A percentile compares a stretch with the other conserved stretches of the same genome.
These are phyloP conservation scores for Claviceps monticola DNA, from an alignment of 2,329 filamentous ascomycete genomes.

Conservation along the genomic window DNA sequence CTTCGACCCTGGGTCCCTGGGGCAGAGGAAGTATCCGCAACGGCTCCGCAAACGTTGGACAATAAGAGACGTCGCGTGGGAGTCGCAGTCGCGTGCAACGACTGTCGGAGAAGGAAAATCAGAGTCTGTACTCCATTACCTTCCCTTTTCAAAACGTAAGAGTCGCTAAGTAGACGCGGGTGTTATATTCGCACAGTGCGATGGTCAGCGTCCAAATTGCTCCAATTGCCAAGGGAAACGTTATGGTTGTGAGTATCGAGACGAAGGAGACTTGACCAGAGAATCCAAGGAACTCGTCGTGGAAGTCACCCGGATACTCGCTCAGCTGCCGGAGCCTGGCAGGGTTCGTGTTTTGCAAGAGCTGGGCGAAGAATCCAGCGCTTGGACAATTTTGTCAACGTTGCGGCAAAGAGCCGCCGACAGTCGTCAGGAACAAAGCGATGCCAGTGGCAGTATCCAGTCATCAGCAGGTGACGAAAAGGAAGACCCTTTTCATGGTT, in stretches of 20 bases:
- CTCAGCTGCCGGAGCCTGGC: constrained; percentile 9
- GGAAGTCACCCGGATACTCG: constrained; percentile 15
- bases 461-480: neutral
- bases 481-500: constrained; percentile 9
- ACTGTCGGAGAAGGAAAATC: constrained; percentile 12
- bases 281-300: constrained; percentile 5
- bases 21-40: neutral
- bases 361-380: constrained; percentile 12
- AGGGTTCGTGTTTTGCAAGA: constrained; percentile 9
- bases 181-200: constrained; percentile 6
- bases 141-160: neutral
- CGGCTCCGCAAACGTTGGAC: neutral
- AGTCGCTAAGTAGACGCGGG: neutral
- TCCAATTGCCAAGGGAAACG: constrained; percentile 9
- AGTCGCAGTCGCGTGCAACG: constrained; percentile 13
- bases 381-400: constrained; percentile 10
- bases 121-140: constrained; percentile 7
- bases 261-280: constrained; percentile 6
- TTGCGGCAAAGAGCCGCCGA: constrained; percentile 6
- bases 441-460: neutral
- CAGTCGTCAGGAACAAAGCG: neutral
- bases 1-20: neutral
- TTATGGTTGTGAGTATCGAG: constrained; percentile 9
- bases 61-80: constrained; percentile 12
- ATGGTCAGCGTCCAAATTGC: constrained; percentile 11